Evolutionary conservation across 345 rosid species (phyloP).

Genomic region (Diplotaxis tenuifolia): DNA sequence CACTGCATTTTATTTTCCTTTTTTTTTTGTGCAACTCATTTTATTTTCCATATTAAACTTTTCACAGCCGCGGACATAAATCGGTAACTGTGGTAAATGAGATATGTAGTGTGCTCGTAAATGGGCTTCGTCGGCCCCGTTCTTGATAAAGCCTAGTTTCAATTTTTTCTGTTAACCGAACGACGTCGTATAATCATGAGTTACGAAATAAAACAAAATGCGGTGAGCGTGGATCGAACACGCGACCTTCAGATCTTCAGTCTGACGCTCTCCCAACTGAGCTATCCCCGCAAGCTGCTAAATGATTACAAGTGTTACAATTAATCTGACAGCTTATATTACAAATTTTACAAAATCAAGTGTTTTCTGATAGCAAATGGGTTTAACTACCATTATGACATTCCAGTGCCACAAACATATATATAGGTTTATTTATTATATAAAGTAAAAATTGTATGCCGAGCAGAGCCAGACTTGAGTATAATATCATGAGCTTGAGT

Average conservation of each 20-base stretch:
- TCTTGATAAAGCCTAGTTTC: not conserved
- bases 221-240: constrained; percentile 99
- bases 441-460: not conserved
- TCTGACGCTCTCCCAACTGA: constrained; percentile 93
- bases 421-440: not conserved
- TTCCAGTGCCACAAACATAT: not conserved
- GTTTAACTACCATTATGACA: not conserved
- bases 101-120: not conserved
- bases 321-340: not conserved
- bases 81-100: not conserved
- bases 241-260: constrained; percentile 99
- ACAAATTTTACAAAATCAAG: not conserved
- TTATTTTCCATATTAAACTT: too few species aligned
- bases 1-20: constrained; percentile 46
- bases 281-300: constrained; percentile 72
- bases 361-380: not conserved
- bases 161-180: not conserved
- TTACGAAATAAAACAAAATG: constrained; percentile 14
- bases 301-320: too few species aligned
- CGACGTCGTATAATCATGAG: not conserved
- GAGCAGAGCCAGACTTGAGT: too few species aligned
- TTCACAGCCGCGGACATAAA: not conserved
- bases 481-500: too few species aligned
- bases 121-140: not conserved
- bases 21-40: too few species aligned